Evolutionary conservation across 225 moss, liverwort and hornwort species (phyloP), one percentile per base, ranked within the genome.

Genomic region (Sphagnum contortum): DNA sequence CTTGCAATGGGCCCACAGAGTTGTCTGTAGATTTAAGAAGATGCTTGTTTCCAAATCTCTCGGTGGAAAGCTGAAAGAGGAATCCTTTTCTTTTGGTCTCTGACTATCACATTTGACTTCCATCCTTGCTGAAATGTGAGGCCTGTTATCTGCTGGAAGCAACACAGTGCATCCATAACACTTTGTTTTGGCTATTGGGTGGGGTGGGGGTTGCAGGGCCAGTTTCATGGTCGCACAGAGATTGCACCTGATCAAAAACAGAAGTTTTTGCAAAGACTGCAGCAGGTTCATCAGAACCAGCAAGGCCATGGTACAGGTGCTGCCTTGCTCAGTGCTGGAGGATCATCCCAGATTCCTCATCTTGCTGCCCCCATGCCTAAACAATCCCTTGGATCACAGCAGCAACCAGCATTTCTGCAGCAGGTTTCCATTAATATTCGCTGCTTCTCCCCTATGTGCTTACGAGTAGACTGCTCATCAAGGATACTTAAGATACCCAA

Each of bases 171-270:
- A 29, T 29, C 29, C 29, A 29, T 29, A 29, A 29, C 29, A 29
- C 29, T 29, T 29, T 29, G 29, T 29, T 29, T 29, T 29, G 29
- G 29, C 29, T 29, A 29, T 29, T 29, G 29, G 29, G 29, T 1
- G 29, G 29, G 29, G 61, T 87, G 89, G 75, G 79, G 83, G 52
- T 6, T 6, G 44, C 71, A 89, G 91, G 94, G 91, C 72, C 78
- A 84, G 54, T 89, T 77, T 59, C 76, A 72, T 76, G 83, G 82
- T 67, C 85, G 89, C 60, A 87, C 94, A 14, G 90, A 88, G 82
- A 92, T 96, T 45, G 84, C 83, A 70, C 95, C 95, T 53, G 95
- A 96, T 60, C 76, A 90, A 70, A 96, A 92, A 68, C 92, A 96
- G 72, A 92, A 92, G 73, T 96, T 90, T 45, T 77, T 96, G 70